phyloP scores from a whole-genome alignment of 1,284 basidiomycete species.

The Phenoliferia sp. region DNA sequence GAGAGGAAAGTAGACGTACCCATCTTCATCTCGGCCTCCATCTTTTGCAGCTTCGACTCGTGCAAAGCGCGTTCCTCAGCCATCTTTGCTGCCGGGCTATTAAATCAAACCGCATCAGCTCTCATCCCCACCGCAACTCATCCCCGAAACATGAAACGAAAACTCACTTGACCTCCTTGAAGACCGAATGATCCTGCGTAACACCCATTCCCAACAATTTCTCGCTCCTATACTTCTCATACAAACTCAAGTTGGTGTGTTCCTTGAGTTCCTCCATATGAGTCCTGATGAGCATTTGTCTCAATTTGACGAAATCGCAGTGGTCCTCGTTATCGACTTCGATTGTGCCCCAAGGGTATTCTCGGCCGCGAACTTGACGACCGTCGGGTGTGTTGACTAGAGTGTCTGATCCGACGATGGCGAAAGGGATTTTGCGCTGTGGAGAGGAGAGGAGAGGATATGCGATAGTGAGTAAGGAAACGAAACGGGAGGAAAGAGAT shows the following conservation, averaged over 20 bases:
- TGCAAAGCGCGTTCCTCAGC: slow-evolving; percentile 77
- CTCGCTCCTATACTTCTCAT: slow-evolving; percentile 94
- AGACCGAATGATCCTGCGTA: slow-evolving; percentile 89
- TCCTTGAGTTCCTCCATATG: slow-evolving; percentile 98
- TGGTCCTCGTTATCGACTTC: slow-evolving; percentile 98
- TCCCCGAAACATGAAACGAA: background rate
- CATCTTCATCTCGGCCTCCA: slow-evolving; percentile 75
- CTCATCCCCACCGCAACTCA: no score
- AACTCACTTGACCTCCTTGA: slow-evolving; percentile 95
- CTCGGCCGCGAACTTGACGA: slow-evolving; percentile 80
- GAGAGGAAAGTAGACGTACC: background rate
- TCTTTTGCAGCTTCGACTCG: slow-evolving; percentile 86
- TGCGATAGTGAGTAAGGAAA: background rate
- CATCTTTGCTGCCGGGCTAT: slow-evolving; percentile 84
- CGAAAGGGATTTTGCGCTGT: slow-evolving; percentile 89
- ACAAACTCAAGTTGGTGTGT: slow-evolving; percentile 85
- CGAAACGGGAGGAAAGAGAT: background rate
- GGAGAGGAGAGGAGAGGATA: no score
- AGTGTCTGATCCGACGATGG: slow-evolving; percentile 86
- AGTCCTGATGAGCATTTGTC: slow-evolving; percentile 95
- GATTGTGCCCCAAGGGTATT: slow-evolving; percentile 94
- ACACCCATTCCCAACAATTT: slow-evolving; percentile 94
- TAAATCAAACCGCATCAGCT: slow-evolving; percentile 6
- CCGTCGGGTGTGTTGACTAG: slow-evolving; percentile 76
- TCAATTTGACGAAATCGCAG: slow-evolving; percentile 96